Evolutionary conservation across 352 stramenopile genomes (phyloP), one percentile per base, ranked within the genome.

Genomic region (Paralagenidium karlingii): DNA sequence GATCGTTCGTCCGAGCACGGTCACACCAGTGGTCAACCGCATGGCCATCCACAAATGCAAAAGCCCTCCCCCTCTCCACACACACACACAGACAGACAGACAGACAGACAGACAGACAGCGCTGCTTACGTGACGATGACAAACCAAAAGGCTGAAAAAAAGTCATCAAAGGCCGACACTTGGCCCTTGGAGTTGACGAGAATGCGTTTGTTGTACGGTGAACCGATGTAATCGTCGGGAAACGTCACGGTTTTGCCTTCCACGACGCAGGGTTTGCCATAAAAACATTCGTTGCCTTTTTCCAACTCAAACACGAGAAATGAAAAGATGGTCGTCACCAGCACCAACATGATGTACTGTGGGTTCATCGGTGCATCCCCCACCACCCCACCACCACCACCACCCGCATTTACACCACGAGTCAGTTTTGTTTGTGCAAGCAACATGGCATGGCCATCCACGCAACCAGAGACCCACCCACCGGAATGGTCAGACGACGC

Each of bases 111-210:
- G 3, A 37, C 18, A 43, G 2, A 4, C 18, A 15, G 31, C n/a
- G 8, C 4, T 40, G 32, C n/a, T 49, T 47, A n/a, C 8, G 76
- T 89, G 10, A 86, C 73, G 37, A 85, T 82, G n/a, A 83, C 68
- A 42, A 89, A 85, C 75, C 75, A 89, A 47, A 89, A 79, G 11
- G 65, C 71, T 8, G 68, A 82, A 27, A 89, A 86, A 40, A 89
- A 81, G 32, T 89, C 73, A 24, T 82, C 63, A 31, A 89, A 85
- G 21, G 58, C 63, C 34, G 66, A 80, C 15, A 86, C 57, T 24
- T 81, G 55, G 9, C 71, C 71, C 45, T 81, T 77, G 24, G 60
- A 49, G 34, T 80, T 82, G 8, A 86, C 68, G 20, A 83, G 55
- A 45, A 83, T 80, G 33, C 71, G 71, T 49, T 86, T 86, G 26